A percentile compares a stretch with the other conserved stretches of the same genome.
Evolutionary conservation across 2,329 filamentous ascomycete species (phyloP).

Genomic region (Truncatella angustata): DNA sequence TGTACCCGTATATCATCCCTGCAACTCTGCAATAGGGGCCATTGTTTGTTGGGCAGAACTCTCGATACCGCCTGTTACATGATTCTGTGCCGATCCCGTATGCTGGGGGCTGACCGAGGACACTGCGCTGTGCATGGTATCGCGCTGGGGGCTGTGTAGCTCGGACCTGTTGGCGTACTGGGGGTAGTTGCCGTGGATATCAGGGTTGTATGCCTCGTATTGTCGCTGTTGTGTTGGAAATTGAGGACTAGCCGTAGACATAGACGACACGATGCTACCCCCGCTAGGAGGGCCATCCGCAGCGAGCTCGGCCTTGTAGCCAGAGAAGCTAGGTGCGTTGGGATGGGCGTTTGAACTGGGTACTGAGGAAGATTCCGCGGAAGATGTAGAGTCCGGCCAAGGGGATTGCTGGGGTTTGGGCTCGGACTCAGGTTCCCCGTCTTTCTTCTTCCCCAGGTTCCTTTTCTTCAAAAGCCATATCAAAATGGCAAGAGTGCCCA

Average conservation of each 20-base stretch:
- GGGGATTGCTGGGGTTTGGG: too few relatives aligned
- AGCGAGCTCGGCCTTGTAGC: neutral
- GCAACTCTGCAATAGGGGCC: neutral
- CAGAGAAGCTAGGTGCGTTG: neutral
- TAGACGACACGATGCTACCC: neutral
- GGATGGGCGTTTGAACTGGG: neutral
- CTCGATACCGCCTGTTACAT: neutral
- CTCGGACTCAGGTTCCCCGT: neutral
- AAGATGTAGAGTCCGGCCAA: neutral
- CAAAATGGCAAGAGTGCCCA: neutral
- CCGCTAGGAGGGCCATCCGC: neutral
- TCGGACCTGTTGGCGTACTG: neutral
- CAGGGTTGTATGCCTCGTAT: constrained; percentile 2
- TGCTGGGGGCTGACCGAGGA: neutral
- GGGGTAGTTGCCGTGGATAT: neutral
- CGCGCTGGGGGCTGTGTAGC: neutral
- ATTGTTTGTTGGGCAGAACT: neutral
- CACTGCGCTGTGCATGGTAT: neutral
- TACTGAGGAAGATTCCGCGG: neutral
- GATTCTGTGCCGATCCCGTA: neutral
- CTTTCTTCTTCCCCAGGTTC: neutral
- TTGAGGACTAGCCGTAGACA: neutral
- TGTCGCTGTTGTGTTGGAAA: neutral
- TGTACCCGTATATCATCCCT: too few relatives aligned
- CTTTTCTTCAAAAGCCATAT: neutral